phyloP scores from a whole-genome alignment of 2,329 filamentous ascomycete genomes.

The Pseudocercospora macadamiae region DNA sequence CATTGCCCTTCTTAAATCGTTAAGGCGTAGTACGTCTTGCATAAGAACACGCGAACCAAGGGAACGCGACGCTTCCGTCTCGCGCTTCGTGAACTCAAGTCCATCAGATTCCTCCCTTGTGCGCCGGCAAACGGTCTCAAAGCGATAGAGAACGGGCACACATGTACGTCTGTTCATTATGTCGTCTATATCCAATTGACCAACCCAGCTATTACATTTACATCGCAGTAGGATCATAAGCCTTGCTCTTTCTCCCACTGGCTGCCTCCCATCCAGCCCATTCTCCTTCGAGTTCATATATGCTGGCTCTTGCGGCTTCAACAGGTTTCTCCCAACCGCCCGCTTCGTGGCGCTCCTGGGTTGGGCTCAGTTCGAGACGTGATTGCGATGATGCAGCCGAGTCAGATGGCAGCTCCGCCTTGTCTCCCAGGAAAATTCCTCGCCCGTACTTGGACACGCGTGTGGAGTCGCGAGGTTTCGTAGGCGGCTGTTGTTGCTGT shows the following conservation, averaged over 20 bases:
- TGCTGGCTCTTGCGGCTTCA: constrained; percentile 18
- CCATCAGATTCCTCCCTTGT: too few species aligned
- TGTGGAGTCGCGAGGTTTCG: neutral
- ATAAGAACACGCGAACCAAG: too few species aligned
- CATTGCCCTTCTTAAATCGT: too few species aligned
- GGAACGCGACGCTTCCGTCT: too few species aligned
- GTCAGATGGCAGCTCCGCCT: constrained; percentile 13
- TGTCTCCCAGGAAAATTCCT: constrained; percentile 11
- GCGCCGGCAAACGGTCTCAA: neutral
- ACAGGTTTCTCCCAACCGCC: constrained; percentile 9
- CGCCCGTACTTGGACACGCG: neutral
- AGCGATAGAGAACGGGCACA: neutral
- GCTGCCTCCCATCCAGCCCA: constrained; percentile 18
- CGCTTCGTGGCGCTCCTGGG: constrained; percentile 6
- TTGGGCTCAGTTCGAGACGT: constrained; percentile 16
- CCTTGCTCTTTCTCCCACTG: constrained; percentile 19
- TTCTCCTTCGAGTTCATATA: constrained; percentile 23
- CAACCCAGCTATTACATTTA: neutral
- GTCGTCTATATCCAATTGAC: neutral
- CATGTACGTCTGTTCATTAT: constrained; percentile 3
- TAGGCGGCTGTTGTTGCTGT: neutral
- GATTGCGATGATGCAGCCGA: neutral
- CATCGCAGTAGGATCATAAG: constrained; percentile 18
- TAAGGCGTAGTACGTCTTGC: too few species aligned
- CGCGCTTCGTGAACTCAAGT: too few species aligned